Evolutionary conservation across 805 yeast species (phyloP), one percentile per base, ranked within the genome.

Genomic region (Wickerhamiella slavikovae): DNA sequence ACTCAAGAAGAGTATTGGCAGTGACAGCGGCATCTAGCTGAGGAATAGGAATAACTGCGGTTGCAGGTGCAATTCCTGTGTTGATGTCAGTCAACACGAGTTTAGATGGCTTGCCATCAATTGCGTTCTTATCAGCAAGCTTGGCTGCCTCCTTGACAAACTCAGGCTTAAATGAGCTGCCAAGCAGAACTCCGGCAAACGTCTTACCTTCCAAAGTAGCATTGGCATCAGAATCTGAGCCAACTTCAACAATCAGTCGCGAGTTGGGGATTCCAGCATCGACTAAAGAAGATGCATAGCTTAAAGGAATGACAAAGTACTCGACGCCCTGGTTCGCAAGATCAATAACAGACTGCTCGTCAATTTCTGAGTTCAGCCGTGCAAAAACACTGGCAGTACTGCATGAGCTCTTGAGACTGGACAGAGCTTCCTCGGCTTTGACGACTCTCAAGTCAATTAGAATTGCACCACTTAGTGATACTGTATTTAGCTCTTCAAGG

Each of bases 251-350:
- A 4, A 57, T 53, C 29, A 70, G 44, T 38, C 77, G 55, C 4
- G 50, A 43, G 8, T 49, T 43, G 23, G 78, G 74, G 23, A 73
- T 62, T 12, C 72, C 75, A 12, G 61, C 49, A 1, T 43, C 52
- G 11, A 54, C 40, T 15, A 63, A 45, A 22, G 44, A 52, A 0
- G 43, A 41, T 1, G 50, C 57, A 20, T 44, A 45, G 3, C 39
- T 29, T 5, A 36, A 41, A 3, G 49, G 29, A 17, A 63, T 58
- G 32, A 68, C 52, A 3, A 73, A 42, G 13, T 58, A 54, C 16
- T 51, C 43, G 10, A 71, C 64, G 27, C 89, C 89, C 29, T 55
- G 57, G 43, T 77, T 75, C 33, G 77, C 57, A 22, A 74, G 44
- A 6, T 55, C 62, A 23, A 71, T 54, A 13, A 58, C 44, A 12